These are phyloP conservation scores for Triticum aestivum DNA, from an alignment of 176 grass and related monocot genomes.

Conservation along the genomic window IWGSC_CS_RefSeq_v2.1 NC_057803.1:624705278-624705777, in stretches of 20 bases:
- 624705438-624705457: constrained; percentile 41
- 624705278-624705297: constrained; percentile 37
- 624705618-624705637: constrained; percentile 43
- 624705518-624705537: constrained; percentile 31
- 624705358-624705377: constrained; percentile 43
- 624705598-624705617: constrained; percentile 40
- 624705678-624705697: constrained; percentile 35
- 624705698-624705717: constrained; percentile 54
- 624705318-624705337: constrained; percentile 28
- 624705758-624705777: constrained; percentile 29
- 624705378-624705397: constrained; percentile 57
- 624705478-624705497: constrained; percentile 35
- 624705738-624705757: constrained; percentile 59
- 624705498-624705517: constrained; percentile 42
- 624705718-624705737: constrained; percentile 51
- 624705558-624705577: constrained; percentile 48
- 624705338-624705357: constrained; percentile 46
- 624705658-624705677: constrained; percentile 42
- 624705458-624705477: constrained; percentile 40
- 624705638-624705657: constrained; percentile 37
- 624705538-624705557: constrained; percentile 31
- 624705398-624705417: constrained; percentile 42
- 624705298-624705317: constrained; percentile 32
- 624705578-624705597: constrained; percentile 34
- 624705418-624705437: constrained; percentile 40